Base-by-base conservation (phyloP, 2,329 filamentous ascomycete species). In the Arthrinium phaeospermum region DNA sequence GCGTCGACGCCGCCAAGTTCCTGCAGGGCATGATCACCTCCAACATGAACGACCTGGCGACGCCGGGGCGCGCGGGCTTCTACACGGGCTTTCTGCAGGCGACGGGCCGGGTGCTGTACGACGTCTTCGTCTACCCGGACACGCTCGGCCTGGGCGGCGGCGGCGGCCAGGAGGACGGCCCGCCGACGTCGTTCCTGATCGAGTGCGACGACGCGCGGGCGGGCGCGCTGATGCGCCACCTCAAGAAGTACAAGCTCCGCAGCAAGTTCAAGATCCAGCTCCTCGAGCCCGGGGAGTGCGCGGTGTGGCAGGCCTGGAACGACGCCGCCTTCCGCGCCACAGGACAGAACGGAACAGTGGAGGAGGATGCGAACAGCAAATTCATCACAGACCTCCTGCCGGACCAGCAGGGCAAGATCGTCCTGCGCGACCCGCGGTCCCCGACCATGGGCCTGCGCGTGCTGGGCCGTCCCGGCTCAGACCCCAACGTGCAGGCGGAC, bases 11-110 rank as follows among this genome's bases (percentile, higher is more conserved):
- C 45, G 88, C 92, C 67, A 92, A 92, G 76, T 98, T 95, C 82
- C 89, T 99, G 2, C 95, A 98, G 81, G 95, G 96, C 71, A 90
- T 97, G 72, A 89, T 96, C 75, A 98, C 96, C 0, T 90, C 92
- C 74, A 92, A 91, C 74, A 88, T 94, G 74, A 81, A 89, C 70
- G 82, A 88, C 0, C 74, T 37, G 75, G 84, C 73, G 79, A 82
- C 73, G 73, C 78, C 75, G 53, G 75, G 76, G 71, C 78, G 74
- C 64, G 47, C 77, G 83, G 92, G 91, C 4, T 91, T 93, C 81
- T 98, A 97, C 82, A 88, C 92, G 8, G 94, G 91, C 0, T 98
- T 99, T 78, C 86, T 99, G 57, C 97, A 93, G 76, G 94, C 96
- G 10, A 90, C 91, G 73, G 96, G 96, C 57, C 90, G 95, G 72